These are phyloP conservation scores for Xylaria sp. DNA, from an alignment of 2,329 filamentous ascomycete species.

Conservation along the genomic window DNA sequence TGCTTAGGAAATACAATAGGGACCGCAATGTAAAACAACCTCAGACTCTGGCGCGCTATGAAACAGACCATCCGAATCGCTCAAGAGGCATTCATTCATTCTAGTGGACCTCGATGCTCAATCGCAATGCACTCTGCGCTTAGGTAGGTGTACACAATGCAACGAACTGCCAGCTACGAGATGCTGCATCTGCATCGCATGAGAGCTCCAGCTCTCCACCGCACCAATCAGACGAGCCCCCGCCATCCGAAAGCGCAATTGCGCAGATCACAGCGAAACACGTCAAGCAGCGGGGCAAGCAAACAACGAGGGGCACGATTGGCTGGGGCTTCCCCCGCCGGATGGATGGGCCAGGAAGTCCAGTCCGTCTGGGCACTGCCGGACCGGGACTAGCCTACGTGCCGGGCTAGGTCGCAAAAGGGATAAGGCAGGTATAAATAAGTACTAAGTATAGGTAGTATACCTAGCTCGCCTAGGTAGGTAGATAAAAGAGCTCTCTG, in stretches of 20 bases:
- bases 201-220: neutral
- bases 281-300: slow-evolving; percentile 26
- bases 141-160: neutral
- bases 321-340: neutral
- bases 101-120: neutral
- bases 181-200: slow-evolving; percentile 12
- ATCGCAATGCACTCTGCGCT: slow-evolving; percentile 6
- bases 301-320: slow-evolving; percentile 21
- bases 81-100: neutral
- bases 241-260: slow-evolving; percentile 29
- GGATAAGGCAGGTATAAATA: too few species aligned
- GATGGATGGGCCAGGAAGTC: too few species aligned
- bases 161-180: slow-evolving; percentile 22
- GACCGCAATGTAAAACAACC: neutral
- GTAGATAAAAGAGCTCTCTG: too few species aligned
- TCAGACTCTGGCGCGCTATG: neutral
- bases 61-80: neutral
- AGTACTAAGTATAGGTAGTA: too few species aligned
- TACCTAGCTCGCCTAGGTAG: too few species aligned
- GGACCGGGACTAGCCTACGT: neutral
- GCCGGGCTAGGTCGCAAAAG: neutral
- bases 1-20: neutral
- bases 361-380: neutral
- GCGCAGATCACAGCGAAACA: slow-evolving; percentile 30
- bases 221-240: slow-evolving; percentile 22